Evolutionary conservation across 768 basidiomycete species (phyloP).

Genomic region (Psilocybe azurescens): DNA sequence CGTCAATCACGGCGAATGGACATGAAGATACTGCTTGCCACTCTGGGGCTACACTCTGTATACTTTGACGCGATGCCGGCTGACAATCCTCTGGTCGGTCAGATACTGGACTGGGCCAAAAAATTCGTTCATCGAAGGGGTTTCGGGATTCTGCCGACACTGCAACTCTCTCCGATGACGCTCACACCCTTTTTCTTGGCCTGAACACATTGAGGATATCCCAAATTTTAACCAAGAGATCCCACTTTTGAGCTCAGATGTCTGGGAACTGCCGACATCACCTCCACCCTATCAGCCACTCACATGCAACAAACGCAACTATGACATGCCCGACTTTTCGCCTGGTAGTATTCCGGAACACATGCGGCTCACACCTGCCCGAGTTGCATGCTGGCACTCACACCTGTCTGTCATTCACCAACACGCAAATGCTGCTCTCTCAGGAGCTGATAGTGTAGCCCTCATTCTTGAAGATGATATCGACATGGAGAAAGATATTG

Average conservation of each 20-base stretch:
- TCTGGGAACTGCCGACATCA: background rate
- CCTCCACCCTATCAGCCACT: conserved; percentile 30
- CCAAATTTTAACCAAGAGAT: background rate
- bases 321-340: conserved; percentile 35
- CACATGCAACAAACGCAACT: conserved; percentile 49
- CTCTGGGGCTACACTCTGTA: background rate
- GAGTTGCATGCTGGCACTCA: conserved; percentile 77
- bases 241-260: background rate
- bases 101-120: background rate
- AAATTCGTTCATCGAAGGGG: background rate
- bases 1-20: background rate
- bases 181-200: background rate
- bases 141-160: no score
- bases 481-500: conserved; percentile 73
- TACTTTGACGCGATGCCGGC: background rate
- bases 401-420: conserved; percentile 58
- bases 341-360: conserved; percentile 43
- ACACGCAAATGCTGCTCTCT: conserved; percentile 36
- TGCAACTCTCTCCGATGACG: no score
- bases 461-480: conserved; percentile 82
- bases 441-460: conserved; percentile 37
- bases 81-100: background rate
- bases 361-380: conserved; percentile 58
- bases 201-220: background rate
- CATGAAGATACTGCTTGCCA: background rate